Evolutionary conservation across 2,329 filamentous ascomycete species (phyloP), one percentile per base, ranked within the genome.

Genomic region (Pseudohalonectria lignicola): DNA sequence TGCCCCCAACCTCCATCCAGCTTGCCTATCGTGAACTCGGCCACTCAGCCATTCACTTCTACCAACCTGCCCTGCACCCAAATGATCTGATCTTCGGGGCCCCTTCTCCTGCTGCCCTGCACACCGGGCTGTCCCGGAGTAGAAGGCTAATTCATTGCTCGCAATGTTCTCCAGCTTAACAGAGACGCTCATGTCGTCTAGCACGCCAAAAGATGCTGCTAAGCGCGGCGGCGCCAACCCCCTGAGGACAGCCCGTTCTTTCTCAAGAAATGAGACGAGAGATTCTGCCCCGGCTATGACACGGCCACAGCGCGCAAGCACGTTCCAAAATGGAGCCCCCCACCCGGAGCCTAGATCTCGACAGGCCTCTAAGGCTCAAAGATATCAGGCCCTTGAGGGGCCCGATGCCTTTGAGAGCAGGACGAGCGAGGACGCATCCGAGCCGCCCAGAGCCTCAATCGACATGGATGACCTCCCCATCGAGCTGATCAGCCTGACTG

Each of bases 381-480:
- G 21, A 19, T 19, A 19, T 11, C 16, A 13, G 18, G 17, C 19
- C 21, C 31, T 21, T 7, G 48, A 53, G 20, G 47, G 47, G 17
- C 40, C 39, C 7, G 68, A 71, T 49, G 60, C 67, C 6, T 76
- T 75, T 48, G 71, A 74, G 43, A 63, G 61, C 4, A 56, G 59
- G 21, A 57, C 59, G 15, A 26, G 54, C 25, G 68, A 74, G 18
- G 66, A 74, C 38, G 49, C 56, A 19, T 42, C 60, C 5, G 71
- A 76, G 43, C 49, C 58, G 2, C 64, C 65, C 1, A 56, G 73
- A 41, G 62, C 66, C 17, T 77, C 82, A 4, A 74, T 85, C 45
- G 80, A 85, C 41, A 80, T 92, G 45, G 86, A 94, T 50, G 84
- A 94, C 52, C 76, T 98, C 31, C 92, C 92, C 12, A 92, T 95